Base-by-base conservation (phyloP, 306 rosid species). In the Morella rubra region DNA sequence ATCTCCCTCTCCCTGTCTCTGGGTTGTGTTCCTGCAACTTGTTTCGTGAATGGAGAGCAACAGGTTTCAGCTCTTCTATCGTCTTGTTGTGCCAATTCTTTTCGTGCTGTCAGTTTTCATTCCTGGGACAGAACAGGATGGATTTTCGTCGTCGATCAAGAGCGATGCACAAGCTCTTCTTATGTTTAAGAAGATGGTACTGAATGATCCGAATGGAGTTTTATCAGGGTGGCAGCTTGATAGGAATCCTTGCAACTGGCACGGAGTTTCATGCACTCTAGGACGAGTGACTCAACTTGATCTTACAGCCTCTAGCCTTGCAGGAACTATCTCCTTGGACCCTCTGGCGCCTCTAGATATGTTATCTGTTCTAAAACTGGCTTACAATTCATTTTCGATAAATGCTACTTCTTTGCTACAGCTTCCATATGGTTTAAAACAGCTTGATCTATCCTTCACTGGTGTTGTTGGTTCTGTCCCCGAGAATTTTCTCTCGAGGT, bases 351-450 rank as follows among this genome's bases (percentile, higher is more conserved):
- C 96, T 62, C 70, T 94, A 47, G 87, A 89, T 41, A 87, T 81
- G 98, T 80, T 94, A 52, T 76, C 93, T 68, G 81, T 87, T 81
- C 82, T 93, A 42, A 93, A 88, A 54, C 59, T 93, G 65, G 72
- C 90, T 53, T 45, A 88, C 16, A 91, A 93, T 85, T 76, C 84
- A 1, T 85, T 91, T 82, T 71, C 79, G 80, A 83, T 94, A 81
- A 94, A 90, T 85, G 87, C 97, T 16, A 87, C 97, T 72, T 84
- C 92, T 76, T 58, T 94, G 88, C 93, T 87, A 86, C 88, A 79
- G 73, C 96, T 94, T 47, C 97, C 98, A 16, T 84, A 68, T 73
- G 86, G 89, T 59, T 76, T 94, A 82, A 84, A 86, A 60, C 90
- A 90, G 72, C 96, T 94, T 76, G 93, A 94, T 81, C 85, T 94